These are phyloP conservation scores for Talaromyces borbonicus DNA, from an alignment of 495 filamentous ascomycete species.

Conservation along the genomic window DNA sequence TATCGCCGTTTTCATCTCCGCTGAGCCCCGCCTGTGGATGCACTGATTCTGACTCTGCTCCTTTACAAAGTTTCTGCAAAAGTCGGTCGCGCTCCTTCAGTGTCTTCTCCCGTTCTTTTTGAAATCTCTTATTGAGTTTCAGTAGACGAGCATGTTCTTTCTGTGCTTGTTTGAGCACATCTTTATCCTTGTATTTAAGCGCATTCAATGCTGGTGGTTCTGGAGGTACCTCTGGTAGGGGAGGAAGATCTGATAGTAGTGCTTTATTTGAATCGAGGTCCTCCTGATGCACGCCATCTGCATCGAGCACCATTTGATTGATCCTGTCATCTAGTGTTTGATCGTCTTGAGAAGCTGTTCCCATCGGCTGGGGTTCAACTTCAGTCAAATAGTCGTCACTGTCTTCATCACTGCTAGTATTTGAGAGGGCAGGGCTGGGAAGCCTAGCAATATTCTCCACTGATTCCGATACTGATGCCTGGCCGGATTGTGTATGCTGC, in stretches of 20 bases:
- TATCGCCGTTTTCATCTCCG: not conserved
- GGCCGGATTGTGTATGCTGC: not conserved
- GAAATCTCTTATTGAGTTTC: conserved; percentile 49
- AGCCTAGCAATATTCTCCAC: not conserved
- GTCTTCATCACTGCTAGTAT: not conserved
- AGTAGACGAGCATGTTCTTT: conserved; percentile 46
- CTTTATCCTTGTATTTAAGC: conserved; percentile 45
- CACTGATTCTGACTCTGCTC: not conserved
- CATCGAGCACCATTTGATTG: not conserved
- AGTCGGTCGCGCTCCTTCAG: conserved; percentile 50
- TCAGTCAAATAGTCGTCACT: not conserved
- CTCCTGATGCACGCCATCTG: not conserved
- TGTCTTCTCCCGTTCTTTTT: conserved; percentile 54
- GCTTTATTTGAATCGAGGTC: not conserved
- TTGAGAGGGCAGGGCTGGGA: not conserved
- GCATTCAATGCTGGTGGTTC: conserved; percentile 40
- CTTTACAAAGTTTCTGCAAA: conserved; percentile 40
- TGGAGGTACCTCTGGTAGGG: conserved; percentile 25
- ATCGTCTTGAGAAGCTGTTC: not conserved
- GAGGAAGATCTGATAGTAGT: conserved; percentile 12
- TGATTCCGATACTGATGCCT: not conserved
- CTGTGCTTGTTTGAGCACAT: conserved; percentile 52
- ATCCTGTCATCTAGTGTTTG: not conserved
- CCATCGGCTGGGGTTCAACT: conserved; percentile 2
- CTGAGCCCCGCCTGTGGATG: not conserved